Evolutionary conservation across 306 rosid genomes (phyloP).

Genomic region (Trifolium pratense): DNA sequence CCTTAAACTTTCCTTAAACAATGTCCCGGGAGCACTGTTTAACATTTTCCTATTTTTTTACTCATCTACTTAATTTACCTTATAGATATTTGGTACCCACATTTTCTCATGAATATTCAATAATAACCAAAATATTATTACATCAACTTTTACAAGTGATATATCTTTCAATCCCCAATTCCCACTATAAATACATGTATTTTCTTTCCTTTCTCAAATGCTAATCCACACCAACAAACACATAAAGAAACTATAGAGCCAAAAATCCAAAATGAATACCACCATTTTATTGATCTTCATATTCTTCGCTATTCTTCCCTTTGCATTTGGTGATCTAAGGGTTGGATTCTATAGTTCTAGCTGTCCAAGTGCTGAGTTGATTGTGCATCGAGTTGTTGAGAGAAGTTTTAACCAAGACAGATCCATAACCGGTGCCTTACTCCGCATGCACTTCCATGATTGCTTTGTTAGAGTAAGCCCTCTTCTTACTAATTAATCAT

Average conservation of each 20-base stretch:
- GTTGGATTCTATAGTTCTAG: conserved; percentile 54
- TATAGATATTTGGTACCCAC: no score
- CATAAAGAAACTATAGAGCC: neutral
- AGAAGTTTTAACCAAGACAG: conserved; percentile 33
- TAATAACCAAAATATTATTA: neutral
- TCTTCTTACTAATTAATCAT: neutral
- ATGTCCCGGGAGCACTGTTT: no score
- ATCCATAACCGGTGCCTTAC: conserved; percentile 54
- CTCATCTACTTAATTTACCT: no score
- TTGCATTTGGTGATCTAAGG: conserved; percentile 45
- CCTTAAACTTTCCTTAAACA: no score
- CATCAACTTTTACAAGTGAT: conserved; percentile 7
- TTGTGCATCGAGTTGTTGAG: conserved; percentile 48
- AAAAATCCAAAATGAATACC: conserved; percentile 29
- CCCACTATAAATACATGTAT: conserved; percentile 18
- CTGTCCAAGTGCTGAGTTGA: conserved; percentile 56
- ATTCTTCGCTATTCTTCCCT: conserved; percentile 29
- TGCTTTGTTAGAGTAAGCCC: conserved; percentile 58
- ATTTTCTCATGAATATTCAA: neutral
- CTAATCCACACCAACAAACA: neutral
- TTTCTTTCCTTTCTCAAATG: neutral
- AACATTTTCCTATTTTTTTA: no score
- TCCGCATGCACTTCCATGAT: conserved; percentile 70
- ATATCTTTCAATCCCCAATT: neutral
- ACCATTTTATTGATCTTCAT: neutral